phyloP scores from a whole-genome alignment of 257 asterid species.

The Fraxinus excelsior region DNA sequence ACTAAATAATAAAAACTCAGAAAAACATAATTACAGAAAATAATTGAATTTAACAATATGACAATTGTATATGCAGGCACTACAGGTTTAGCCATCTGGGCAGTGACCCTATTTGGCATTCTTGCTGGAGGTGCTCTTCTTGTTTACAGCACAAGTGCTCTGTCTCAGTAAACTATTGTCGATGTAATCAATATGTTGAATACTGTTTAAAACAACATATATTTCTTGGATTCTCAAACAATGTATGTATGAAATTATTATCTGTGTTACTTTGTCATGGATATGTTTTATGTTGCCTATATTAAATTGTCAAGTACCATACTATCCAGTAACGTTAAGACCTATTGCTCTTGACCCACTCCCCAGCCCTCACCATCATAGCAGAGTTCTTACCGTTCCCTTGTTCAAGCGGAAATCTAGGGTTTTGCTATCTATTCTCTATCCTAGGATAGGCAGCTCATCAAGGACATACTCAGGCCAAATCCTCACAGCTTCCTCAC shows the following conservation, averaged over 20 bases:
- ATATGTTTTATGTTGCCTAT: background rate
- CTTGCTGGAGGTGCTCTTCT: conserved; percentile 97
- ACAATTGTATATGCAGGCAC: conserved; percentile 43
- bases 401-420: background rate
- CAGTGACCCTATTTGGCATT: conserved; percentile 66
- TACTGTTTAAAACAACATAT: conserved; percentile 19
- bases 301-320: background rate
- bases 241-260: background rate
- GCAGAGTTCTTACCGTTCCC: background rate
- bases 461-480: background rate
- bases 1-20: background rate
- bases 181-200: background rate
- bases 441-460: background rate
- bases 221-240: conserved; percentile 14
- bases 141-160: conserved; percentile 95
- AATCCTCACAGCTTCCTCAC: background rate
- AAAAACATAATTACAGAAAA: background rate
- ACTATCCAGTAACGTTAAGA: background rate
- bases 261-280: background rate
- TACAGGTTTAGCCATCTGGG: conserved; percentile 94
- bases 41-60: background rate
- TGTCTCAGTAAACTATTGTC: conserved; percentile 57
- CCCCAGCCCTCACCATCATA: background rate
- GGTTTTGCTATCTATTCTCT: background rate
- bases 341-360: background rate